A percentile compares a stretch with the other conserved stretches of the same genome.
Evolutionary conservation across 306 rosid genomes (phyloP).

Genomic region (Prinsepia uniflora): DNA sequence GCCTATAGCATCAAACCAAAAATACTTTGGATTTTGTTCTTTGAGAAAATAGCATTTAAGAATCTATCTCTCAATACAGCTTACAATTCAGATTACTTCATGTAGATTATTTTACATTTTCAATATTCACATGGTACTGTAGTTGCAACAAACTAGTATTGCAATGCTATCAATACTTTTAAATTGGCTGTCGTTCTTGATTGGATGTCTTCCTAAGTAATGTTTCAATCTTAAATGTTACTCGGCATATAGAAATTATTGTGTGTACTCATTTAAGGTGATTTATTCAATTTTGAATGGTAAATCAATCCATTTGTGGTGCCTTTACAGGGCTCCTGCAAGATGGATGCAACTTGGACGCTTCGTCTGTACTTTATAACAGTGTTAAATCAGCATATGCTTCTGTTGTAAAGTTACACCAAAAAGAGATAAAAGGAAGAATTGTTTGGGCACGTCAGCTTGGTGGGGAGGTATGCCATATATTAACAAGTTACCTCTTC

Average conservation of each 20-base stretch:
- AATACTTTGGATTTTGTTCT: background rate
- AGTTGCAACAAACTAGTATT: background rate
- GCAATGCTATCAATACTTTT: background rate
- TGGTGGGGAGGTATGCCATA: conserved; percentile 82
- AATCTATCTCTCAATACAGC: background rate
- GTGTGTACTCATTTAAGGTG: background rate
- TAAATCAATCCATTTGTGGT: conserved; percentile 13
- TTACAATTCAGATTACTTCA: background rate
- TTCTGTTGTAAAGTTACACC: conserved; percentile 69
- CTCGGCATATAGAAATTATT: background rate
- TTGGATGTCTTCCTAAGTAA: no score
- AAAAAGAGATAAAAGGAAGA: conserved; percentile 62
- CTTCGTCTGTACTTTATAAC: conserved; percentile 78
- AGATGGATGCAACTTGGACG: conserved; percentile 87
- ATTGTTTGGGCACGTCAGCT: conserved; percentile 91
- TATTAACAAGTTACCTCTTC: conserved; percentile 5
- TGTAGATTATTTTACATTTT: background rate
- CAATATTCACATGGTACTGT: background rate
- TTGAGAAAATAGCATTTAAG: background rate
- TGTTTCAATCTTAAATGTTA: background rate
- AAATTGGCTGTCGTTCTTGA: background rate
- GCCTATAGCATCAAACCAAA: background rate
- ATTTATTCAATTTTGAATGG: conserved; percentile 13
- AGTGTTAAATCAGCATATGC: conserved; percentile 89
- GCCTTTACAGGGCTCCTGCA: conserved; percentile 67